Evolutionary conservation across 345 rosid species (phyloP), one percentile per base, ranked within the genome.

Genomic region (Gossypium longicalyx): DNA sequence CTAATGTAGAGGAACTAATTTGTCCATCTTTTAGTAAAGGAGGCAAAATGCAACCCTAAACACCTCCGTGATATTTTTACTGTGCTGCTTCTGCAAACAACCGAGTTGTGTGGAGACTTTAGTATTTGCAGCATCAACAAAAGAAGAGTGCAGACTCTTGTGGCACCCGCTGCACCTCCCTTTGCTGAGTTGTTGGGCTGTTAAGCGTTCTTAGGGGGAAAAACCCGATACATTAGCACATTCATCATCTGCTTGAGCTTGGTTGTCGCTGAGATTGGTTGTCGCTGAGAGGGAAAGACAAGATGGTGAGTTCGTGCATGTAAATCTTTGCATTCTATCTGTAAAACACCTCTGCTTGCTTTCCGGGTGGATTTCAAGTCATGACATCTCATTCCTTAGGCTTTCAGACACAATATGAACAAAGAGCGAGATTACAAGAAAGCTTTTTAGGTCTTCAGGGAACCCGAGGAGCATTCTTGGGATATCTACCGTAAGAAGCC

Each of bases 401-500:
- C 17, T 51, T 66, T 20, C 70, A 66, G 27, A 17, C 23, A 7
- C 1, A 4, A 8, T 15, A 63, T n/a, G 53, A 66, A 43, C 29
- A 66, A 19, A 43, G 16, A 41, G 3, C n/a, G 3, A 3, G 27
- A 17, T 20, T 25, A 72, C 17, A 1, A 44, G 54, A 4, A 61
- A 9, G 57, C 9, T 22, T 66, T 43, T 43, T 27, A 66, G 53
- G 23, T 61, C 65, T 23, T 87, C 84, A 90, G 10, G 93, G 89
- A 77, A 84, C 86, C 56, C 83, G 72, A 44, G 66, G 78, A 74
- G 89, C 83, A 61, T 87, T 88, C 80, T 82, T 91, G 38, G 63
- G 65, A 45, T 82, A 91, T 89, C 99, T 83, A 71, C 89, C 87
- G 58, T 95, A 88, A 54, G 94, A 85, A 17, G 97, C 85, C 88